Evolutionary conservation across 768 basidiomycete genomes (phyloP).

Genomic region (Chalciporus pseudorubinellus): DNA sequence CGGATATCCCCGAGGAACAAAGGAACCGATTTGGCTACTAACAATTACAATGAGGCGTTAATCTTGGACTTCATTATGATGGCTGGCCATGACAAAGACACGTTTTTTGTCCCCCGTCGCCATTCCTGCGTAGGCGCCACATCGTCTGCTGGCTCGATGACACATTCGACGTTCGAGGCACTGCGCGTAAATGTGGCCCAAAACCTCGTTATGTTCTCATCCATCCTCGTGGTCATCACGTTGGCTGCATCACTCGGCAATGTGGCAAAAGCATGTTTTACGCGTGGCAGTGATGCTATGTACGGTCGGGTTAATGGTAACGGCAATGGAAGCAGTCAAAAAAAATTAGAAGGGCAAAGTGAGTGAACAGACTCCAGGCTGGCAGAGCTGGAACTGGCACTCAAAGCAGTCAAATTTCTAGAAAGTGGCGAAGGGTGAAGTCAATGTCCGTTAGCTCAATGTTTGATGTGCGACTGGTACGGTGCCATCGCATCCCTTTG

Average conservation of each 20-base stretch:
- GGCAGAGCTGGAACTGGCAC: not conserved
- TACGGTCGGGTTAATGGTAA: not conserved
- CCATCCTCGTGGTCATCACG: conserved; percentile 14
- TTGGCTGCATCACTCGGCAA: not conserved
- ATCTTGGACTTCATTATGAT: not conserved
- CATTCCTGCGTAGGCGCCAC: conserved; percentile 1
- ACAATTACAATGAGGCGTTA: no score
- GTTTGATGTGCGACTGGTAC: not conserved
- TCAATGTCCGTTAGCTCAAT: not conserved
- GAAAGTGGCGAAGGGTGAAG: not conserved
- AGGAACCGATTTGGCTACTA: not conserved
- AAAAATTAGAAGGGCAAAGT: no score
- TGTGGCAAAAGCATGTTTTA: conserved; percentile 19
- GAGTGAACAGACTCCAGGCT: no score
- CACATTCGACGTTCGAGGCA: conserved; percentile 11
- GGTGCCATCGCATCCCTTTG: conserved; percentile 2
- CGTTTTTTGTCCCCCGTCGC: conserved; percentile 10
- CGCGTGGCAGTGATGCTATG: conserved; percentile 4
- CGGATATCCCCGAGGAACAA: conserved; percentile 15
- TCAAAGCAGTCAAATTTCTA: not conserved
- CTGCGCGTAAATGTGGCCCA: not conserved
- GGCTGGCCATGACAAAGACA: not conserved
- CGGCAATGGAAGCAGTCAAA: conserved; percentile 2
- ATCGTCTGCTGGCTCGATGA: not conserved
- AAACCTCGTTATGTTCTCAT: conserved; percentile 17